Conservation (phyloP, 129 eudicot genomes). For the Centrapalus pauciflorus region DNA sequence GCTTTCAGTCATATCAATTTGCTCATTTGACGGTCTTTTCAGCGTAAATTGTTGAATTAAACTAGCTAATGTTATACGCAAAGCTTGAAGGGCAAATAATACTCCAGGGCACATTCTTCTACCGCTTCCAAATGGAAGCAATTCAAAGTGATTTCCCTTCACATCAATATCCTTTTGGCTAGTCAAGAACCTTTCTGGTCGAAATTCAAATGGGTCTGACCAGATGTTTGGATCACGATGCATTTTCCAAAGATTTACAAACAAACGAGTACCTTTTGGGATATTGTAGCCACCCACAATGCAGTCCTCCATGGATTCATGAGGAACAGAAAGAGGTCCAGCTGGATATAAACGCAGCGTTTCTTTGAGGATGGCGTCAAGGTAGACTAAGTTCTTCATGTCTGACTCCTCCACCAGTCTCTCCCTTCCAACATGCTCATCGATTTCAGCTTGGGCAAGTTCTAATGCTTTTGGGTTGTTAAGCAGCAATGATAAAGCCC, state of each 20-base stretch:
- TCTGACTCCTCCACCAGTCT: constrained; percentile 28
- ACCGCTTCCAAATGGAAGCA: constrained; percentile 27
- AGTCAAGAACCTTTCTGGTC: constrained; percentile 25
- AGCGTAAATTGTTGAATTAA: constrained; percentile 26
- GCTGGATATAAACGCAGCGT: constrained; percentile 15
- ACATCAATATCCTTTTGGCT: constrained; percentile 9
- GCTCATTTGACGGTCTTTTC: constrained; percentile 1
- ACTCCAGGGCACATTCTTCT: constrained; percentile 29
- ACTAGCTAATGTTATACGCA: constrained; percentile 13
- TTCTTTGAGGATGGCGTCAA: constrained; percentile 29
- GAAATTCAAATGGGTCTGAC: constrained; percentile 19
- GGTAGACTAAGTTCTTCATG: constrained; percentile 27
- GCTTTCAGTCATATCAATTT: constrained; percentile 25
- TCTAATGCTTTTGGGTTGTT: constrained; percentile 1
- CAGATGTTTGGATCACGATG: constrained; percentile 18
- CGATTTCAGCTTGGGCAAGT: constrained; percentile 7
- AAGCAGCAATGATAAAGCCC: constrained; percentile 3
- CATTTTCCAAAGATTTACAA: constrained; percentile 19
- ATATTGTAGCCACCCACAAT: constrained; percentile 21
- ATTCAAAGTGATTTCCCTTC: neutral
- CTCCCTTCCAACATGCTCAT: constrained; percentile 20
- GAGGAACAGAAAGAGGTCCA: constrained; percentile 9
- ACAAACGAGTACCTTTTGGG: constrained; percentile 10
- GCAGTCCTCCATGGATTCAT: constrained; percentile 21
- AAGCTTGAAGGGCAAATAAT: neutral